phyloP scores from a whole-genome alignment of 176 grass and related monocot species.

The Rhynchospora breviuscula region DNA sequence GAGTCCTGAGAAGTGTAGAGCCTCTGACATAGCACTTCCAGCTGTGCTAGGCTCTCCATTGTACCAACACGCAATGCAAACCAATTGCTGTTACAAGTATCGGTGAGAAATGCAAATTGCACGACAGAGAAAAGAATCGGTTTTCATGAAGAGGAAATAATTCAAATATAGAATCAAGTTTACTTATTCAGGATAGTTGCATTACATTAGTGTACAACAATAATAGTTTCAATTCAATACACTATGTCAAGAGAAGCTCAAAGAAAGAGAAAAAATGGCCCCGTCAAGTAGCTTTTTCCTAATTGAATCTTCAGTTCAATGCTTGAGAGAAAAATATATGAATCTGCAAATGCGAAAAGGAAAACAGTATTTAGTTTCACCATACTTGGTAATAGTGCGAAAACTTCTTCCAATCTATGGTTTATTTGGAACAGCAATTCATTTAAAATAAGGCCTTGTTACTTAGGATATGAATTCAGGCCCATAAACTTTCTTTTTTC shows the following conservation, averaged over 20 bases:
- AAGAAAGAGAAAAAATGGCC: conserved; percentile 41
- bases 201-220: conserved; percentile 79
- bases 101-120: conserved; percentile 46
- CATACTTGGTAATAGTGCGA: not conserved
- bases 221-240: conserved; percentile 45
- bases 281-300: conserved; percentile 22
- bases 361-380: not conserved
- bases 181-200: conserved; percentile 69
- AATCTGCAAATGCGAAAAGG: conserved; percentile 34
- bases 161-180: not conserved
- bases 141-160: conserved; percentile 59
- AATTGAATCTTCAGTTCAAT: conserved; percentile 15
- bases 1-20: conserved; percentile 99
- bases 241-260: conserved; percentile 41
- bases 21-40: conserved; percentile 97
- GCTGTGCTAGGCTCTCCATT: conserved; percentile 98
- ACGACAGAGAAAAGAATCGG: conserved; percentile 43
- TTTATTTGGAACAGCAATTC: not conserved
- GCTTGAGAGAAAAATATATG: conserved; percentile 13
- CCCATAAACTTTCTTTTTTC: not conserved
- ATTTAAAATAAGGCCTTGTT: no score
- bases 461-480: not conserved
- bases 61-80: conserved; percentile 48
- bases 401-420: conserved; percentile 6
- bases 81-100: conserved; percentile 41